phyloP scores from a whole-genome alignment of 2,329 filamentous ascomycete species.

The Cladosporium sp. region DNA sequence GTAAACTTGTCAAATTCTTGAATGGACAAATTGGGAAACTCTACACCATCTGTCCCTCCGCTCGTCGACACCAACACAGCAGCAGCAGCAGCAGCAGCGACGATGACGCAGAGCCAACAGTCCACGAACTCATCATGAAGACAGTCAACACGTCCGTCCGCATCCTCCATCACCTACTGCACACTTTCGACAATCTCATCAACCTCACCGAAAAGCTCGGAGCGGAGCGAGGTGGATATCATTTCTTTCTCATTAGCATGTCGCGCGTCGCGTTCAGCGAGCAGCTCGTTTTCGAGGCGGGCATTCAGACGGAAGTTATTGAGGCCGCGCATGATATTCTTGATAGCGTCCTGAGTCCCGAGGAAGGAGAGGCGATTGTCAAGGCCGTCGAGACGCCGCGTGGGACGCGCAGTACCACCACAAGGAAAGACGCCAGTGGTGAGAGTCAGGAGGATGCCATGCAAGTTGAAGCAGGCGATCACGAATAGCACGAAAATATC shows the following conservation, averaged over 20 bases:
- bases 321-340: conserved; percentile 79
- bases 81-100: conserved; percentile 15
- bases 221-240: conserved; percentile 65
- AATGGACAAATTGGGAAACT: conserved; percentile 66
- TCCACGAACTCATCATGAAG: conserved; percentile 39
- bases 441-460: conserved; percentile 9
- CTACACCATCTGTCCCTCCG: conserved; percentile 38
- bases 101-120: conserved; percentile 19
- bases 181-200: conserved; percentile 53
- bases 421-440: conserved; percentile 1
- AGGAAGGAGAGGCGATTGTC: conserved; percentile 63
- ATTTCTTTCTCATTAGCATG: conserved; percentile 77
- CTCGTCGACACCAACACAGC: background rate
- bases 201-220: conserved; percentile 69
- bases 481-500: background rate
- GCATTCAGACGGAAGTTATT: conserved; percentile 71
- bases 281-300: conserved; percentile 69
- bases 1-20: conserved; percentile 69
- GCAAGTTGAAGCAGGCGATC: conserved; percentile 10
- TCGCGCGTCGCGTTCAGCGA: conserved; percentile 84
- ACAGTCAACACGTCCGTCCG: conserved; percentile 58
- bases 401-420: conserved; percentile 16
- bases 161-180: conserved; percentile 58
- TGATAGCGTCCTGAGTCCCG: conserved; percentile 74
- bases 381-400: conserved; percentile 40